Evolutionary conservation across 176 grass and related monocot species (phyloP).

Genomic region (Rhynchospora breviuscula): DNA sequence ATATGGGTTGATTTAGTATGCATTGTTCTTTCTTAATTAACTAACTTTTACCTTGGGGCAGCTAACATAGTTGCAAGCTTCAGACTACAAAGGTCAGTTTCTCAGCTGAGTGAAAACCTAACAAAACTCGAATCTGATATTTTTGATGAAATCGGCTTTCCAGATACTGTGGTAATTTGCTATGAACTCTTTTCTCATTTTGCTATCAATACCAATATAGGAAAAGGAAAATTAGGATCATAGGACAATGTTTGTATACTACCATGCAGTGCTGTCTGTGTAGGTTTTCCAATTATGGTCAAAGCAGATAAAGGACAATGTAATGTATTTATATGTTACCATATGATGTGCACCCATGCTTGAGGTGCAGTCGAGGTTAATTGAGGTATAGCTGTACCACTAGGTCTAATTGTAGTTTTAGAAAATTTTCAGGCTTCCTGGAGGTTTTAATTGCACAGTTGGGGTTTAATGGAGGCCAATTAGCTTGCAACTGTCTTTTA

Average conservation of each 20-base stretch:
- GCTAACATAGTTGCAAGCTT: conserved; percentile 70
- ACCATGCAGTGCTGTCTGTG: not conserved
- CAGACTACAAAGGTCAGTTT: conserved; percentile 49
- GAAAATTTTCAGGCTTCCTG: not conserved
- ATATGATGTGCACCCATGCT: not conserved
- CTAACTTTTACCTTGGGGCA: conserved; percentile 25
- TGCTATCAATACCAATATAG: not conserved
- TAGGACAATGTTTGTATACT: not conserved
- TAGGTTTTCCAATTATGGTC: not conserved
- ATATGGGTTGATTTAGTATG: not conserved
- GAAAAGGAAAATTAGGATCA: not conserved
- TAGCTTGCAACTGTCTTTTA: not conserved
- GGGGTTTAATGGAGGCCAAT: not conserved
- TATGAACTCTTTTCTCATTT: conserved; percentile 13
- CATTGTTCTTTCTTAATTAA: not conserved
- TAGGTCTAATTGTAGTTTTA: not conserved
- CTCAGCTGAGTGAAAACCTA: conserved; percentile 45
- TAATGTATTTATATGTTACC: not conserved
- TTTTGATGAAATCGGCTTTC: conserved; percentile 68
- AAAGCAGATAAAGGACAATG: not conserved
- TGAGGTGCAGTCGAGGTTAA: not conserved
- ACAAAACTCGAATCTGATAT: conserved; percentile 66
- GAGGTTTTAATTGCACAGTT: not conserved
- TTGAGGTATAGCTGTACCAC: not conserved
- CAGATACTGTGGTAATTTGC: conserved; percentile 45